These are phyloP conservation scores for Endocalyx cinctus DNA, from an alignment of 2,329 filamentous ascomycete genomes.

Conservation along the genomic window DNA sequence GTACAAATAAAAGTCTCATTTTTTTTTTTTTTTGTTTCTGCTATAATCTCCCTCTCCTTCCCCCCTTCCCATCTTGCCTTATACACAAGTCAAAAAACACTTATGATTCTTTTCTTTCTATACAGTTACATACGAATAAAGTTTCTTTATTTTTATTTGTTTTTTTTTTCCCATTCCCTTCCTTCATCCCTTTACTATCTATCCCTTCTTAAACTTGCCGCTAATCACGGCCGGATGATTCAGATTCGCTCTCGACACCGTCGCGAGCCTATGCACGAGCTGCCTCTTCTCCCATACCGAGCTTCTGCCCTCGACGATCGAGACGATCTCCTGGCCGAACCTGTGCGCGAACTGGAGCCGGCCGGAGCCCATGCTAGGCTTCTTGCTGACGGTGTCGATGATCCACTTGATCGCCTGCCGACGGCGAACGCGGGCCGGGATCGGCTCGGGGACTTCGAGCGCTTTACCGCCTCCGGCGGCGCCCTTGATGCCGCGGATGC, in stretches of 20 bases:
- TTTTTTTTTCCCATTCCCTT: slow-evolving; percentile 2
- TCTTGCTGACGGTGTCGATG: slow-evolving; percentile 74
- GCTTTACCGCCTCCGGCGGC: slow-evolving; percentile 81
- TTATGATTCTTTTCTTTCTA: too few relatives aligned
- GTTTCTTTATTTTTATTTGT: slow-evolving; percentile 5
- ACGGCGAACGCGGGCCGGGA: slow-evolving; percentile 70
- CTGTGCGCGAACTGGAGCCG: slow-evolving; percentile 68
- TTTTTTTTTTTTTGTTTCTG: too few relatives aligned
- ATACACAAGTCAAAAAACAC: too few relatives aligned
- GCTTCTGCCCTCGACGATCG: slow-evolving; percentile 82
- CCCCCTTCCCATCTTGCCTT: not conserved
- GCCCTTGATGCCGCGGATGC: slow-evolving; percentile 70
- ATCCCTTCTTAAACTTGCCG: not conserved
- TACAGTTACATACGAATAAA: slow-evolving; percentile 2
- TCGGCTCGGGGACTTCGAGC: slow-evolving; percentile 76
- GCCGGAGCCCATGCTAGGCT: slow-evolving; percentile 67
- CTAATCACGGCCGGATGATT: slow-evolving; percentile 26
- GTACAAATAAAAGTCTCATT: too few relatives aligned
- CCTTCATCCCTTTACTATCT: not conserved
- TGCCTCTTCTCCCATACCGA: slow-evolving; percentile 78
- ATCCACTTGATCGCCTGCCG: slow-evolving; percentile 85
- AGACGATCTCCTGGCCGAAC: slow-evolving; percentile 80
- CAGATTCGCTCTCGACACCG: slow-evolving; percentile 72
- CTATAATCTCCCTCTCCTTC: not conserved
- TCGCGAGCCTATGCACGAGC: slow-evolving; percentile 74